phyloP scores from a whole-genome alignment of 2,329 filamentous ascomycete genomes.

The Colletotrichum sp. region DNA sequence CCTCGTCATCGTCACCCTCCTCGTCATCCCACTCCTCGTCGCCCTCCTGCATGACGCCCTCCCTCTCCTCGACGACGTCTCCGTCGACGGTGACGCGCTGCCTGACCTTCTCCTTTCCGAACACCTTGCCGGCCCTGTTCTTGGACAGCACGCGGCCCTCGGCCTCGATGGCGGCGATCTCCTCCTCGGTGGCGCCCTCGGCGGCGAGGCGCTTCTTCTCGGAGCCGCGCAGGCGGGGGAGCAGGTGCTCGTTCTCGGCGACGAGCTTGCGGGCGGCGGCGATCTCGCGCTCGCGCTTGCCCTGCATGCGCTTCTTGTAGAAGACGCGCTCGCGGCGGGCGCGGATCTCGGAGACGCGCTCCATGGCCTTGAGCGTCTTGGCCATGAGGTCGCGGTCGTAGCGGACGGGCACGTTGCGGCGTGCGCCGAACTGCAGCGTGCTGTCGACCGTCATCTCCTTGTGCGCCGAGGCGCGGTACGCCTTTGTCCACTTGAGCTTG shows the following conservation, averaged over 20 bases:
- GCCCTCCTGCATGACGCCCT: slow-evolving; percentile 23
- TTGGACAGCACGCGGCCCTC: slow-evolving; percentile 34
- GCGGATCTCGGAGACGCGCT: slow-evolving; percentile 86
- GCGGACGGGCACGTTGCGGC: slow-evolving; percentile 91
- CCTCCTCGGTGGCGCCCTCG: slow-evolving; percentile 49
- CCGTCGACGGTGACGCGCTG: slow-evolving; percentile 42
- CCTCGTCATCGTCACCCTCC: slow-evolving; percentile 25
- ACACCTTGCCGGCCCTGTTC: slow-evolving; percentile 39
- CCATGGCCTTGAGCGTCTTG: slow-evolving; percentile 91
- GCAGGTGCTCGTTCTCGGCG: slow-evolving; percentile 88
- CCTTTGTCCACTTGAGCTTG: slow-evolving; percentile 97
- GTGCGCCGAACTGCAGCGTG: slow-evolving; percentile 89
- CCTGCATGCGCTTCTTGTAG: slow-evolving; percentile 92
- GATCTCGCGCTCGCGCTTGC: slow-evolving; percentile 83
- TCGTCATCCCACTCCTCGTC: slow-evolving; percentile 22
- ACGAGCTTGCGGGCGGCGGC: slow-evolving; percentile 87
- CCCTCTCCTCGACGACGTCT: slow-evolving; percentile 34
- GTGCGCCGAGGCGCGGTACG: slow-evolving; percentile 82
- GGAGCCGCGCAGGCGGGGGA: slow-evolving; percentile 73
- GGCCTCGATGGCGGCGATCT: slow-evolving; percentile 51
- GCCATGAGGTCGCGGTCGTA: slow-evolving; percentile 93
- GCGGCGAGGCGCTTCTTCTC: slow-evolving; percentile 65
- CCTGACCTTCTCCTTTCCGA: slow-evolving; percentile 47
- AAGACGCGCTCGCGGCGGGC: slow-evolving; percentile 85
- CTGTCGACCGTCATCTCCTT: slow-evolving; percentile 82